These are phyloP conservation scores for Gaultheria prostrata DNA, from an alignment of 148 eudicot genomes.

Conservation along the genomic window DNA sequence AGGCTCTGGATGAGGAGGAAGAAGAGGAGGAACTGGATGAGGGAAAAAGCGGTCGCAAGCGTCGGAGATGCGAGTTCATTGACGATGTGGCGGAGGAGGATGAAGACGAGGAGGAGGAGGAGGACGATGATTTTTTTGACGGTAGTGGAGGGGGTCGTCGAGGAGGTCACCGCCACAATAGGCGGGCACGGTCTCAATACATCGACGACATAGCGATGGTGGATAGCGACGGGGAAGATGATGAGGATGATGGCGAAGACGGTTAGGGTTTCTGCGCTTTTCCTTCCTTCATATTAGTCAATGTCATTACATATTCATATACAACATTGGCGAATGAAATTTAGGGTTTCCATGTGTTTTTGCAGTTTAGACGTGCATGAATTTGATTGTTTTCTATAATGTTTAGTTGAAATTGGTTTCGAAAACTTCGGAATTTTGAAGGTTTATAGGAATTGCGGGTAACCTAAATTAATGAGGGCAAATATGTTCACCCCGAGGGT, in stretches of 20 bases:
- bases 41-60: slow-evolving; percentile 35
- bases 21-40: slow-evolving; percentile 35
- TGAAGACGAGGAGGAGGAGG: slow-evolving; percentile 63
- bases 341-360: not conserved
- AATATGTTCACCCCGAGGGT: no score
- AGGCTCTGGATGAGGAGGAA: slow-evolving; percentile 37
- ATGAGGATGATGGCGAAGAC: slow-evolving; percentile 79
- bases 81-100: slow-evolving; percentile 79
- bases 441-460: not conserved
- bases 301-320: not conserved
- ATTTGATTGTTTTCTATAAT: not conserved
- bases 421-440: not conserved
- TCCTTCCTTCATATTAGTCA: not conserved
- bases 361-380: not conserved
- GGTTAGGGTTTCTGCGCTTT: slow-evolving; percentile 44
- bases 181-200: slow-evolving; percentile 31
- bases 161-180: slow-evolving; percentile 9
- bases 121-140: slow-evolving; percentile 31
- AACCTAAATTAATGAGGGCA: no score
- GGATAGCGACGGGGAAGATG: slow-evolving; percentile 57
- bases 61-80: slow-evolving; percentile 51
- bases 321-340: not conserved
- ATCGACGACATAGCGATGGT: slow-evolving; percentile 31
- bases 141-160: slow-evolving; percentile 23
- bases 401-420: not conserved